Base-by-base conservation (phyloP, 2,329 filamentous ascomycete genomes). In the Dothideomycetes sp. region DNA sequence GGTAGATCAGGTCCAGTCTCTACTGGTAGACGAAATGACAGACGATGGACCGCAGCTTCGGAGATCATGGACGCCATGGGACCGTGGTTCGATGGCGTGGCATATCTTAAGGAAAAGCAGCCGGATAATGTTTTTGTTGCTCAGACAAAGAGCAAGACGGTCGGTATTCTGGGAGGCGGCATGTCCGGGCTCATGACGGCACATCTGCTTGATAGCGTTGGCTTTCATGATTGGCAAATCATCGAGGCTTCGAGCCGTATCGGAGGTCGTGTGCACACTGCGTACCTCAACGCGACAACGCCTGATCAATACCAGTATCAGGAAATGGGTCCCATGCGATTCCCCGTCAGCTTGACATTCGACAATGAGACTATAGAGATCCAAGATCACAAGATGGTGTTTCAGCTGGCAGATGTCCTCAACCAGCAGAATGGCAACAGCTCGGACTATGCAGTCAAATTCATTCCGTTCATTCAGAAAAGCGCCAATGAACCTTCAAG, bases 61-160 rank as follows among this genome's bases (percentile, higher is more conserved):
- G 58, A 65, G 14, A 70, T 79, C 61, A 66, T 67, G 39, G 68
- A 73, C 37, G 61, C 63, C 3, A 73, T 62, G 51, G 75, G 77
- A 0, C 72, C 76, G 1, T 81, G 77, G 77, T 81, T 81, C 44
- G 73, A 81, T 50, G 77, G 76, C 11, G 77, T 81, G 14, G 68
- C 65, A 37, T 68, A 75, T 41, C 64, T 81, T 31, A 56, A 73
- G 45, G 61, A 66, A 18, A 76, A 73, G 49, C 61, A 75, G 45
- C 65, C 73, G 12, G 63, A 65, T 34, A 57, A 65, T 5, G 63
- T 73, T 0, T 72, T 75, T 45, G 72, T 72, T 4, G 55, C 63
- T 3, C 56, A 64, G 5, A 69, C 69, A 22, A 81, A 80, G 60
- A 62, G 56, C 45, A 77, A 77, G 54, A 63, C 57, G 34, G 67